Percentiles rank a stretch among this genome's conserved stretches.
Evolutionary conservation across 805 yeast genomes (phyloP).

Genomic region (Myxozyma sirexii): DNA sequence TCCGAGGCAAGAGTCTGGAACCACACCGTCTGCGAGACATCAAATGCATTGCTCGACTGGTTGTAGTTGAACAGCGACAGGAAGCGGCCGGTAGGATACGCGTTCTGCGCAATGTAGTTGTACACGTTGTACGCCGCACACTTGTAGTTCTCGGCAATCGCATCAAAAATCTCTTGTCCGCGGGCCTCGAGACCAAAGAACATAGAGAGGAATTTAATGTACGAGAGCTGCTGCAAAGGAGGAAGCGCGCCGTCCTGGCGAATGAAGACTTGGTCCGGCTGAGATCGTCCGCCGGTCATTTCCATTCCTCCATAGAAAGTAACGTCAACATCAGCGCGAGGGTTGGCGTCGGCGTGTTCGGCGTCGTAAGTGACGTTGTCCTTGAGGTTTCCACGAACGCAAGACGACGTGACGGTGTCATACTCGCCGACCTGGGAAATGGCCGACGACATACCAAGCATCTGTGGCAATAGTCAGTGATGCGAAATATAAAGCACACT

Average conservation of each 20-base stretch:
- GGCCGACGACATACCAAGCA: conserved; percentile 17
- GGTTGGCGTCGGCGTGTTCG: not conserved
- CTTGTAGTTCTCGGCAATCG: conserved; percentile 16
- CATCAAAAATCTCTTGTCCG: conserved; percentile 10
- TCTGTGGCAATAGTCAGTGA: not conserved
- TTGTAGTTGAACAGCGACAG: conserved; percentile 3
- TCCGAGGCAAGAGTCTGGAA: conserved; percentile 11
- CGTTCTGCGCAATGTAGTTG: conserved; percentile 2
- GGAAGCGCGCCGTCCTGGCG: conserved; percentile 8
- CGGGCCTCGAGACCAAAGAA: conserved; percentile 15
- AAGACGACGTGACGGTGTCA: conserved; percentile 13
- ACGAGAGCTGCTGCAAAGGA: conserved; percentile 13
- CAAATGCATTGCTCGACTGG: not conserved
- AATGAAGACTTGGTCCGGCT: not conserved
- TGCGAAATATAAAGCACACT: not conserved
- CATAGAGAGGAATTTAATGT: conserved; percentile 14
- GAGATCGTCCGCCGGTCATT: not conserved
- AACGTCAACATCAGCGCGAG: conserved; percentile 14
- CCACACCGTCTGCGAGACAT: conserved; percentile 6
- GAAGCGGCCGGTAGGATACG: conserved; percentile 15
- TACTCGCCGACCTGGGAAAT: conserved; percentile 15
- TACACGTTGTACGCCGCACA: conserved; percentile 19
- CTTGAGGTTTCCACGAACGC: conserved; percentile 19
- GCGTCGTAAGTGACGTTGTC: conserved; percentile 10
- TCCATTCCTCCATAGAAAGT: conserved; percentile 10